Base-by-base conservation (phyloP, 768 basidiomycete genomes). In the Harrya chromipes region DNA sequence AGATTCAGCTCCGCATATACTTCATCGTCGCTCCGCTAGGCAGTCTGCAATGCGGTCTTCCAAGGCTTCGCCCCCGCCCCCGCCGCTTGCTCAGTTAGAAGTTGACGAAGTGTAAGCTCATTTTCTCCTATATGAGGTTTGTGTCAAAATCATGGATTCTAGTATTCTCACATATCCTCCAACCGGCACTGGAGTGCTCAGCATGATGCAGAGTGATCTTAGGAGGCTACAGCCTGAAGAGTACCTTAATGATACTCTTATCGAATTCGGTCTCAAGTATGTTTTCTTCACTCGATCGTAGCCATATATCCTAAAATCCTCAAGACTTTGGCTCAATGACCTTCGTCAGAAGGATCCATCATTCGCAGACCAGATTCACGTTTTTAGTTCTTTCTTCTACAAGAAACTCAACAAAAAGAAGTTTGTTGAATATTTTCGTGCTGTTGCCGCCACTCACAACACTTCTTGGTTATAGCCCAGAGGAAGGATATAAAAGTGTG, bases 341-440 rank as follows among this genome's bases (percentile, higher is more conserved):
- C 67, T 90, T 21, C 78, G 81, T 53, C 70, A 65, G 33, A 69
- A 61, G 31, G 63, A 85, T 53, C 84, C 85, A 2, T 75, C 75
- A 14, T 69, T 90, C 4, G 88, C 83, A 2, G 78, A 83, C 3
- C 78, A 89, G 57, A 76, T 94, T 1, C 86, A 97, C 60, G 79
- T 98, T 4, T 98, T 98, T 74, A 98, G 86, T 66, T 94, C 94
- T 0, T 99, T 97, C 71, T 98, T 99, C 70, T 98, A 94, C 74
- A 91, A 94, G 74, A 95, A 97, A 68, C 70, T 99, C 23, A 85
- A 78, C 46, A 68, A 78, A 56, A 87, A 81, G 64, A 80, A 75
- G 83, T 84, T 63, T 34, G 74, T 63, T 21, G 24, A 47, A 8
- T 4, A 6, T 34, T 29, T 56, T 27, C 27, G 38, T 49, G 12